These are phyloP conservation scores for Hygrophoropsis aurantiaca DNA, from an alignment of 768 basidiomycete genomes.

Conservation along the genomic window DNA sequence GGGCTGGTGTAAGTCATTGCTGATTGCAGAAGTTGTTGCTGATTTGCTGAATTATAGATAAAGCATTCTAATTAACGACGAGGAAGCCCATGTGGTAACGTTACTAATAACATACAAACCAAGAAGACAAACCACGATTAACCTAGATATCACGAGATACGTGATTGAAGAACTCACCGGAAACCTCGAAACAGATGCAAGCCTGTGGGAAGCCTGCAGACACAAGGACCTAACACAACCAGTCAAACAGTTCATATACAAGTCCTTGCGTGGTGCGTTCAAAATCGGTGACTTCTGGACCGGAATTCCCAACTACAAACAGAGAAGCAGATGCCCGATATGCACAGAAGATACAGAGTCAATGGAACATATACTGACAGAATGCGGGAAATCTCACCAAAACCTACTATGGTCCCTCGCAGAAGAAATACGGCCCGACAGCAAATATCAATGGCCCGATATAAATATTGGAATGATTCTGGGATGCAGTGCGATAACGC, in stretches of 20 bases:
- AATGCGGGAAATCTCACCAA: constrained; percentile 21
- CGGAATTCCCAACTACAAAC: constrained; percentile 11
- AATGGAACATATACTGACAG: constrained; percentile 29
- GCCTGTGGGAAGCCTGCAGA: constrained; percentile 10
- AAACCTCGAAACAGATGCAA: constrained; percentile 1
- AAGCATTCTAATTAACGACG: no score
- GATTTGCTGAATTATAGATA: no score
- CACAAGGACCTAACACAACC: constrained; percentile 8
- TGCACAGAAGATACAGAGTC: constrained; percentile 19
- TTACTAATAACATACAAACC: no score
- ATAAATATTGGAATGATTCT: constrained; percentile 16
- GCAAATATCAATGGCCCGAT: constrained; percentile 5
- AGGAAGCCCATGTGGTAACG: no score
- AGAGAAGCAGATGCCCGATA: constrained; percentile 7
- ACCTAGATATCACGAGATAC: constrained; percentile 3
- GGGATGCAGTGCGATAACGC: constrained; percentile 6
- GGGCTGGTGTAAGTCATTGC: no score
- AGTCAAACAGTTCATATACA: constrained; percentile 23
- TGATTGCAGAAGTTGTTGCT: no score
- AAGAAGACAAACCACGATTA: no score
- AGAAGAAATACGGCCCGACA: constrained; percentile 17
- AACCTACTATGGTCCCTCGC: constrained; percentile 20
- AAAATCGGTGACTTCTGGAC: constrained; percentile 26
- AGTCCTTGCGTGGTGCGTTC: constrained; percentile 19
- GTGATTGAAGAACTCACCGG: constrained; percentile 1